Base-by-base conservation (phyloP, 169 alveolate species). In the Perkinsus olseni region DNA sequence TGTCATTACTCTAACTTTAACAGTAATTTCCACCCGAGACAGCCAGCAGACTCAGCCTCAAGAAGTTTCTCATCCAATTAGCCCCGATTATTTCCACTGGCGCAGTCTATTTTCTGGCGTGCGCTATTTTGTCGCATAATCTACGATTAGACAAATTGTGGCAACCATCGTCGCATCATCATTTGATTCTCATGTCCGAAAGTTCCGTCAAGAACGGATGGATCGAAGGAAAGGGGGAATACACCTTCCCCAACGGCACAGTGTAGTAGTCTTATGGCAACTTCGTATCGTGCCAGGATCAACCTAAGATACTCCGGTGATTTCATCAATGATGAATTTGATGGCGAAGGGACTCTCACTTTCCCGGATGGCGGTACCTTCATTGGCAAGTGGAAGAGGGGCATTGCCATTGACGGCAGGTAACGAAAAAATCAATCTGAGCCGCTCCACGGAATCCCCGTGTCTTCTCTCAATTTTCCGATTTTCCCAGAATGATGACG, bases 321-420 rank as follows among this genome's bases (percentile, higher is more conserved):
- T 38, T 96, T 96, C 93, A 95, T 95, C 39, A 95, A 96, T 93
- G 98, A 97, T 31, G 97, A 96, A 92, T 96, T 96, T 93, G 97
- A 96, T 92, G 98, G 98, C 11, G 95, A 95, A 1, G 98, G 98
- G 21, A 94, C 96, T 38, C 94, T 96, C 28, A 96, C 95, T 36
- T 96, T 95, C 92, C 97, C 97, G n/a, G 95, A 95, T 74, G 97
- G 97, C 24, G 96, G 95, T 38, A 74, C 94, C 48, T 96, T 95
- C 91, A 93, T 94, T 28, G 98, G 97, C 37, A 94, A 94, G 36
- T 96, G 97, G 97, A 96, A 96, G n/a, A 91, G 96, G 74, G 98
- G 98, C 21, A 96, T 94, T 90, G 91, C 96, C 51, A 38, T 95
- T 3, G 97, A 95, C 34, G 98, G 93, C 36, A 21, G 20, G 92